A percentile compares a stretch with the other conserved stretches of the same genome.
These are phyloP conservation scores for Backusella circina DNA, from an alignment of 192 early-diverging fungal genomes.

Conservation along the genomic window DNA sequence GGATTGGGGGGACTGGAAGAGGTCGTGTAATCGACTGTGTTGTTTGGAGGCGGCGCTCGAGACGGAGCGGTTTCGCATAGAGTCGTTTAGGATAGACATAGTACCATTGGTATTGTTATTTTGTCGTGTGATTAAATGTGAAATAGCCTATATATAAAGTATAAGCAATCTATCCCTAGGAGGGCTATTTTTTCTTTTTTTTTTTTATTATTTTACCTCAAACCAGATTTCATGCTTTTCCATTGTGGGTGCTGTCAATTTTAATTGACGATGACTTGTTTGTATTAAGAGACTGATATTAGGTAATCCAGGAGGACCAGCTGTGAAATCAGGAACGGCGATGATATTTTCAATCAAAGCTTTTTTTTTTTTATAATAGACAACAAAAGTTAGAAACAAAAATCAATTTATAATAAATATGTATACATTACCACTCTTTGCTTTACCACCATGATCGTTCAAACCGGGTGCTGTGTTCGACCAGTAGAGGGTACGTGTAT, in stretches of 20 bases:
- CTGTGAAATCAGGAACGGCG: slow-evolving; percentile 44
- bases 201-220: slow-evolving; percentile 38
- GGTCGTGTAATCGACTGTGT: neutral
- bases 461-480: slow-evolving; percentile 53
- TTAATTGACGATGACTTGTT: slow-evolving; percentile 69
- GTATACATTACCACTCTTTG: slow-evolving; percentile 41
- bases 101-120: neutral
- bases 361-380: neutral
- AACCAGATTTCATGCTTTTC: slow-evolving; percentile 73
- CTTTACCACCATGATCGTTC: slow-evolving; percentile 30
- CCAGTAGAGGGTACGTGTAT: slow-evolving; percentile 74
- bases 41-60: neutral
- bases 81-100: neutral
- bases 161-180: too few relatives aligned
- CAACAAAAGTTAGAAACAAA: neutral
- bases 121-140: slow-evolving; percentile 15
- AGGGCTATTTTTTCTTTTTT: too few relatives aligned
- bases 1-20: neutral
- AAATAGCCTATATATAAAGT: neutral
- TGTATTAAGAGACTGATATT: slow-evolving; percentile 58
- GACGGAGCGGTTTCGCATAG: neutral
- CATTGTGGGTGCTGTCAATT: slow-evolving; percentile 63
- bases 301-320: slow-evolving; percentile 39
- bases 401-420: neutral
- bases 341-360: slow-evolving; percentile 61